A percentile compares a stretch with the other conserved stretches of the same genome.
Evolutionary conservation across 495 filamentous ascomycete species (phyloP).

Genomic region (Aspergillus incahuasiensis): DNA sequence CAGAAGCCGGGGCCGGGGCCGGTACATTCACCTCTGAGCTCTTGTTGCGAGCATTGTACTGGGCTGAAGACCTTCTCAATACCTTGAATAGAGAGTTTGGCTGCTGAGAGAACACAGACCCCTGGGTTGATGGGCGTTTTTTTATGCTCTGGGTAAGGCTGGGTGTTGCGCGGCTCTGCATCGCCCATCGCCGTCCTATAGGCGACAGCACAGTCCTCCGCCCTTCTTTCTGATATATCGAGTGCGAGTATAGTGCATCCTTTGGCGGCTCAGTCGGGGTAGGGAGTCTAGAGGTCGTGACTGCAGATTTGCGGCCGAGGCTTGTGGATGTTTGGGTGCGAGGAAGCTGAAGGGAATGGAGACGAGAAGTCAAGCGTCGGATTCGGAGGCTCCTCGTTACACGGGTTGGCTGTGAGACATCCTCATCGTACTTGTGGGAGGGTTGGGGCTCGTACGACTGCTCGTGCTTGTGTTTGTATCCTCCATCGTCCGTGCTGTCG

Average conservation of each 20-base stretch:
- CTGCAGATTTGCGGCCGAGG: neutral
- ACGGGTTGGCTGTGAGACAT: neutral
- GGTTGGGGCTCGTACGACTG: neutral
- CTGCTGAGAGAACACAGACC: neutral
- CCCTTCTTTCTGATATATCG: conserved; percentile 15
- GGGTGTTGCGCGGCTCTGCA: neutral
- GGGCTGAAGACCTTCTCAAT: neutral
- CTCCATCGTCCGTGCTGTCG: neutral
- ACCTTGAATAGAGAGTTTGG: neutral
- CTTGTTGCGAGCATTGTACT: neutral
- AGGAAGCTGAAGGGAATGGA: neutral
- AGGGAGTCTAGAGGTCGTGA: conserved; percentile 15
- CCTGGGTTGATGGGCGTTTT: neutral
- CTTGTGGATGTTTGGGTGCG: conserved; percentile 1
- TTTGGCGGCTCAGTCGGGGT: conserved; percentile 13
- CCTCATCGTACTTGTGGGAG: neutral
- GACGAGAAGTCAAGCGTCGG: conserved; percentile 1
- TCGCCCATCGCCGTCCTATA: conserved; percentile 3
- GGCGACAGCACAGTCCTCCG: conserved; percentile 16
- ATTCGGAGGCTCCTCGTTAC: neutral
- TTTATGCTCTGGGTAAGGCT: neutral
- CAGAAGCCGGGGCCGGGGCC: neutral
- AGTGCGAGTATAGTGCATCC: conserved; percentile 13
- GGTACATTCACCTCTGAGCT: neutral
- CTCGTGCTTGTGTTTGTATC: neutral